phyloP scores from a whole-genome alignment of 2,329 filamentous ascomycete species.

The Exophiala bonariae region DNA sequence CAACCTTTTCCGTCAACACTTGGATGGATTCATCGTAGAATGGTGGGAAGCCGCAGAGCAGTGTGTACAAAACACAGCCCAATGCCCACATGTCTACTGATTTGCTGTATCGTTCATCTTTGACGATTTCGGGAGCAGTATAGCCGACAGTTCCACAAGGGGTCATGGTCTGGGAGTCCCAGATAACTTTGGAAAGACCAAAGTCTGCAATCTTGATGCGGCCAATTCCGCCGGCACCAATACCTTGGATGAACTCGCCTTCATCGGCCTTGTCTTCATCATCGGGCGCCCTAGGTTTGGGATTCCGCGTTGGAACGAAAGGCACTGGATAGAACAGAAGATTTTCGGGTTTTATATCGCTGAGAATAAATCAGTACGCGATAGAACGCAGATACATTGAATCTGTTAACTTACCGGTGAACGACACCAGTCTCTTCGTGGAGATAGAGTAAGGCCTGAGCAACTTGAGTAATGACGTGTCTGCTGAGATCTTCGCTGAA shows the following conservation, averaged over 20 bases:
- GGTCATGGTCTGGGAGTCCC: slow-evolving; percentile 98
- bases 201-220: slow-evolving; percentile 98
- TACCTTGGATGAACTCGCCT: slow-evolving; percentile 81
- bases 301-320: slow-evolving; percentile 74
- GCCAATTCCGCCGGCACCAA: slow-evolving; percentile 87
- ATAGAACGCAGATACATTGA: background rate
- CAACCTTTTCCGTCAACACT: slow-evolving; percentile 95
- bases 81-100: slow-evolving; percentile 99
- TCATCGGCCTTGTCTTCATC: slow-evolving; percentile 98
- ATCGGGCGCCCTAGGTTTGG: slow-evolving; percentile 77
- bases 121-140: slow-evolving; percentile 98
- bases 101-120: slow-evolving; percentile 98
- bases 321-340: slow-evolving; percentile 87
- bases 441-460: slow-evolving; percentile 88
- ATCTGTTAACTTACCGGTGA: slow-evolving; percentile 73
- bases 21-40: slow-evolving; percentile 98
- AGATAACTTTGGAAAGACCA: slow-evolving; percentile 94
- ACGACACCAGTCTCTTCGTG: slow-evolving; percentile 95
- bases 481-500: slow-evolving; percentile 95
- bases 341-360: slow-evolving; percentile 96
- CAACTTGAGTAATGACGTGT: slow-evolving; percentile 93
- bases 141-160: slow-evolving; percentile 99
- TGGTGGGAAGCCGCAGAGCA: slow-evolving; percentile 95
- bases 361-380: slow-evolving; percentile 45
- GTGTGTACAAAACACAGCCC: slow-evolving; percentile 92